phyloP scores from a whole-genome alignment of 352 stramenopile species.

The Nothophytophthora sp. region DNA sequence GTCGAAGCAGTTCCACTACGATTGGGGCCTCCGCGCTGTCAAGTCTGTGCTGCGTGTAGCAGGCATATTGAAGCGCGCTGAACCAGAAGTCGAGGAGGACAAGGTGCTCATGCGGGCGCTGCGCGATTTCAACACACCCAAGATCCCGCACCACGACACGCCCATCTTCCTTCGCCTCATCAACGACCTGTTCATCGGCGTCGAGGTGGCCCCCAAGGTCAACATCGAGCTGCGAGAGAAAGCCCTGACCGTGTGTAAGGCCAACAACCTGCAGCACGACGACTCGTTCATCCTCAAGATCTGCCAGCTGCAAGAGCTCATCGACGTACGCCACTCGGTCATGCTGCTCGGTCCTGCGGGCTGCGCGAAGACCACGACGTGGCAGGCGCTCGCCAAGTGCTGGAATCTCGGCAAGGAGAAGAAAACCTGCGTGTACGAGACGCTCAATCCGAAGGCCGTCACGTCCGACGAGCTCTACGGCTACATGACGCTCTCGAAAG shows the following conservation, averaged over 20 bases:
- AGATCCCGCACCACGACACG: slow-evolving; percentile 89
- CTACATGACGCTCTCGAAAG: slow-evolving; percentile 91
- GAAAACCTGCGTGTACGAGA: slow-evolving; percentile 90
- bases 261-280: slow-evolving; percentile 84
- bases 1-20: slow-evolving; percentile 93
- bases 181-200: slow-evolving; percentile 90
- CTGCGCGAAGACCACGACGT: slow-evolving; percentile 86
- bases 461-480: slow-evolving; percentile 94
- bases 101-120: slow-evolving; percentile 88
- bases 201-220: slow-evolving; percentile 94
- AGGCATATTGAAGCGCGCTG: slow-evolving; percentile 82
- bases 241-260: slow-evolving; percentile 90
- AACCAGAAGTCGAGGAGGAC: slow-evolving; percentile 83
- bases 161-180: slow-evolving; percentile 88
- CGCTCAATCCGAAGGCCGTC: slow-evolving; percentile 87
- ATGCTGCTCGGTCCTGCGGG: slow-evolving; percentile 85
- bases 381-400: slow-evolving; percentile 84
- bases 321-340: slow-evolving; percentile 87
- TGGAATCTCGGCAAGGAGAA: slow-evolving; percentile 90
- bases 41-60: slow-evolving; percentile 88
- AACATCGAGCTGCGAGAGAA: slow-evolving; percentile 93
- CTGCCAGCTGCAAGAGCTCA: slow-evolving; percentile 85
- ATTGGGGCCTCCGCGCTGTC: slow-evolving; percentile 89
- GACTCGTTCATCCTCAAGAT: slow-evolving; percentile 89
- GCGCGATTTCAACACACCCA: slow-evolving; percentile 87